A percentile compares a stretch with the other conserved stretches of the same genome.
Evolutionary conservation across 2,329 filamentous ascomycete species (phyloP).

Genomic region (Didymella glomerata): DNA sequence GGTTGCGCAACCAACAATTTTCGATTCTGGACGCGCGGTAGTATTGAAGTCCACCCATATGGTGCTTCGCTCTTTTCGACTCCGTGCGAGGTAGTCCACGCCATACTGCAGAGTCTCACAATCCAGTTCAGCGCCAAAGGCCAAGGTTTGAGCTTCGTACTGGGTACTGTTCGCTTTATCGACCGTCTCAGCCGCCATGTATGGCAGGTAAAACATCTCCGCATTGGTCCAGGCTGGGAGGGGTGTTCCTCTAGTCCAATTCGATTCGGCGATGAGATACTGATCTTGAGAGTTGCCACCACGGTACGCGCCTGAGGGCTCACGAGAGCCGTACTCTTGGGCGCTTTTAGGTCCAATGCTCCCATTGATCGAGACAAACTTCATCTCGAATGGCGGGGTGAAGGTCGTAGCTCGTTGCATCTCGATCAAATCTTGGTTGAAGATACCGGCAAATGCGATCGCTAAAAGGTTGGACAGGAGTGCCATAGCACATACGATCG

Average conservation of each 20-base stretch:
- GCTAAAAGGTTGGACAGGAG: slow-evolving; percentile 64
- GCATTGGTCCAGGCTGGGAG: slow-evolving; percentile 62
- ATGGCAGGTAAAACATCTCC: slow-evolving; percentile 59
- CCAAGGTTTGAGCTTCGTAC: too few relatives aligned
- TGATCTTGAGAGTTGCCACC: slow-evolving; percentile 47
- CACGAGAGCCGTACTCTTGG: not conserved
- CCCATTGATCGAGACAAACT: slow-evolving; percentile 41
- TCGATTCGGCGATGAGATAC: slow-evolving; percentile 57
- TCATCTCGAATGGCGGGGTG: slow-evolving; percentile 22
- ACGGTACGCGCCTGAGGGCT: slow-evolving; percentile 35
- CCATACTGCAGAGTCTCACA: too few relatives aligned
- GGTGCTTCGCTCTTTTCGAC: too few relatives aligned
- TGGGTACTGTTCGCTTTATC: too few relatives aligned
- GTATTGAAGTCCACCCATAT: too few relatives aligned
- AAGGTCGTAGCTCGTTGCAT: slow-evolving; percentile 24
- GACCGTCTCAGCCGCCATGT: too few relatives aligned
- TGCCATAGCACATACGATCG: slow-evolving; percentile 57
- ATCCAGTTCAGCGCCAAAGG: too few relatives aligned
- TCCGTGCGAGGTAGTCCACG: too few relatives aligned
- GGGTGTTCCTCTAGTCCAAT: slow-evolving; percentile 54
- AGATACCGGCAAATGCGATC: slow-evolving; percentile 61
- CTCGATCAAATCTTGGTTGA: slow-evolving; percentile 51
- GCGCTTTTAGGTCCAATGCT: slow-evolving; percentile 25
- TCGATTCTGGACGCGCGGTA: too few relatives aligned
- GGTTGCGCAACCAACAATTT: too few relatives aligned